Percentiles rank a stretch among this genome's conserved stretches.
phyloP scores from a whole-genome alignment of 2,329 filamentous ascomycete genomes.

The Colletotrichum filicis region DNA sequence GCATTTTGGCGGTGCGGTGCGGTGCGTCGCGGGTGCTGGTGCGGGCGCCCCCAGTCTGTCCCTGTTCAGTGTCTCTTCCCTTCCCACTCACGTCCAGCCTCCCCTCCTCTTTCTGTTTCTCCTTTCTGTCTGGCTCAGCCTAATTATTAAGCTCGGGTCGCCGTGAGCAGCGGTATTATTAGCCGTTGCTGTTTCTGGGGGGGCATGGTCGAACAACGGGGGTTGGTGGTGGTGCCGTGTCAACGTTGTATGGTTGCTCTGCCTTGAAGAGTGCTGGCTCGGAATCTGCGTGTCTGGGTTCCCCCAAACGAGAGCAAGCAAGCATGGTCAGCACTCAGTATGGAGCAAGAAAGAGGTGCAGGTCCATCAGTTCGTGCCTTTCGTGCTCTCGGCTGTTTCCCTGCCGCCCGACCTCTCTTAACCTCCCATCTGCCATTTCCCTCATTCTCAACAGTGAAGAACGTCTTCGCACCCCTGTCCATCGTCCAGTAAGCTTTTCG shows the following conservation, averaged over 20 bases:
- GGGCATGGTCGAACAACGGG: background rate
- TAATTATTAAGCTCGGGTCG: slow-evolving; percentile 18
- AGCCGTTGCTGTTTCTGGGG: slow-evolving; percentile 10
- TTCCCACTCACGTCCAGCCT: background rate
- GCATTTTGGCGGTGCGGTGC: slow-evolving; percentile 27
- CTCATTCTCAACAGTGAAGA: background rate
- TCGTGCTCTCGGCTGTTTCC: slow-evolving; percentile 24
- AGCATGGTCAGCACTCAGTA: background rate
- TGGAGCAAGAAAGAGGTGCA: background rate
- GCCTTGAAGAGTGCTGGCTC: background rate
- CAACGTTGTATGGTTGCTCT: slow-evolving; percentile 8
- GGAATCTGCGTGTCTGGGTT: slow-evolving; percentile 31
- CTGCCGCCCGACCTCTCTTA: slow-evolving; percentile 19
- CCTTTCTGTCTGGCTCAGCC: background rate
- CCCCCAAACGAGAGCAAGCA: background rate
- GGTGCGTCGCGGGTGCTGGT: slow-evolving; percentile 8
- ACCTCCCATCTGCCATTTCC: slow-evolving; percentile 5
- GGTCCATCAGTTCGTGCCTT: background rate
- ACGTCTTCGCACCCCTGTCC: slow-evolving; percentile 11
- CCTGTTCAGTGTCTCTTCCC: background rate
- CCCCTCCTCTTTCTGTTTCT: background rate
- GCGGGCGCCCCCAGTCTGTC: background rate
- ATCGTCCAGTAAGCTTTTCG: slow-evolving; percentile 25
- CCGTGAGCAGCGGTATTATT: slow-evolving; percentile 8
- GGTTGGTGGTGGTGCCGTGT: slow-evolving; percentile 1